Evolutionary conservation across 1,284 basidiomycete genomes (phyloP).

Genomic region (Wallemia hederae): DNA sequence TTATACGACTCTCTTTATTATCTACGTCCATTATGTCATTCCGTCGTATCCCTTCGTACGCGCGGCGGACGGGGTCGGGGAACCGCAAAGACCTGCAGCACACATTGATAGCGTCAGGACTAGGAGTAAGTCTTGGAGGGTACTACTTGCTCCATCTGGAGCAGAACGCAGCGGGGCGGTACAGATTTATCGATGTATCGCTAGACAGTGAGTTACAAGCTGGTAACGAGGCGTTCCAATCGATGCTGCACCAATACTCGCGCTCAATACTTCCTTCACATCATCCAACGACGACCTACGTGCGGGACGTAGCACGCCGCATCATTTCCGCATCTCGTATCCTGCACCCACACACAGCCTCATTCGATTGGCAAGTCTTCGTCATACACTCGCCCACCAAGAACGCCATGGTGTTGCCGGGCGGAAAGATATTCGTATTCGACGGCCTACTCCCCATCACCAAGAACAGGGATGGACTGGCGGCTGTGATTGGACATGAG

Average conservation of each 20-base stretch:
- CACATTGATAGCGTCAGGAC: not conserved
- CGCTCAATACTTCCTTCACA: constrained; percentile 32
- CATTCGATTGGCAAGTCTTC: constrained; percentile 32
- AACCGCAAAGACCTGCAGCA: not conserved
- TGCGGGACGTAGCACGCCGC: constrained; percentile 36
- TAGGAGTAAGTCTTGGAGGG: not conserved
- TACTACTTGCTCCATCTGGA: not conserved
- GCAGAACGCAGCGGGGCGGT: not conserved
- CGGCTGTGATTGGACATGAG: constrained; percentile 67
- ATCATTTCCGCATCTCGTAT: constrained; percentile 36
- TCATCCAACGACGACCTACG: constrained; percentile 34
- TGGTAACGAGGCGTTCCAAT: constrained; percentile 23
- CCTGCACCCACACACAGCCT: constrained; percentile 18
- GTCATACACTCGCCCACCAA: constrained; percentile 45
- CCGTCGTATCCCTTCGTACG: too few relatives aligned
- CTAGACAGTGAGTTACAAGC: constrained; percentile 12
- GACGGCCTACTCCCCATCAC: constrained; percentile 63
- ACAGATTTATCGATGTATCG: not conserved
- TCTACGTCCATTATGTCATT: too few relatives aligned
- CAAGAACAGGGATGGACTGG: constrained; percentile 48
- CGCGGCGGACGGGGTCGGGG: too few relatives aligned
- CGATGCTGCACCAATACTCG: constrained; percentile 28
- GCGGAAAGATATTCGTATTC: constrained; percentile 53
- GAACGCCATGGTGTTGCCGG: constrained; percentile 54
- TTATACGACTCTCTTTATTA: too few relatives aligned